Evolutionary conservation across 805 yeast genomes (phyloP), one percentile per base, ranked within the genome.

Genomic region (Kuraishia hungarica): DNA sequence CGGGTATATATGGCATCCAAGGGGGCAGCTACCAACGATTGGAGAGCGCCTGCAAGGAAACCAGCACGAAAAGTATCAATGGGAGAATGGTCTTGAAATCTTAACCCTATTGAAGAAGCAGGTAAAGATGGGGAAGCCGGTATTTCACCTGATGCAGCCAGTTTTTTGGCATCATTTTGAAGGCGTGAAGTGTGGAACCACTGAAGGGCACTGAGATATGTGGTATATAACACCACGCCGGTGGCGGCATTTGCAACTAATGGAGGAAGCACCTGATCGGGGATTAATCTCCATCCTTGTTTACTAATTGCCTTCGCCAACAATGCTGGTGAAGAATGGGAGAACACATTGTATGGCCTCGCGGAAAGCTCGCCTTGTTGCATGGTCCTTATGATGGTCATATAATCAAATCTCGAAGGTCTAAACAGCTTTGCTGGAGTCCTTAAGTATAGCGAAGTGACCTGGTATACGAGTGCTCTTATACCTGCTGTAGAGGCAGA

Each of bases 21-120:
- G 0, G 98, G 98, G 1, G 97, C 93, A 1, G 97, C 96, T 0
- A 89, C 92, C 19, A 89, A 71, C n/a, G 96, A 87, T 62, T 94
- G 97, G 23, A 84, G 82, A 0, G 86, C 82, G 1, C 97, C 97
- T 0, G 97, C 97, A 0, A 89, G 59, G 55, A 85, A 82, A 0
- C 98, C 98, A 0, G 97, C 89, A 51, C 82, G 68, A 69, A 89
- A 81, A 0, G 90, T 83, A 61, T 88, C 90, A 55, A 73, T 64
- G 1, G 78, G 74, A 17, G 58, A 59, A 35, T 67, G 74, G 55
- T 64, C 67, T 13, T 63, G 61, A 22, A 66, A 53, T 0, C 43
- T 10, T 4, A 35, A 17, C n/a, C 43, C 43, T 2, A 35, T 35
- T 10, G 43, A 35, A 10, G n/a, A 10, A 15, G 43, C 5, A 13